Evolutionary conservation across 208 protist species (phyloP).

Genomic region (Wallacemonas sp.): DNA sequence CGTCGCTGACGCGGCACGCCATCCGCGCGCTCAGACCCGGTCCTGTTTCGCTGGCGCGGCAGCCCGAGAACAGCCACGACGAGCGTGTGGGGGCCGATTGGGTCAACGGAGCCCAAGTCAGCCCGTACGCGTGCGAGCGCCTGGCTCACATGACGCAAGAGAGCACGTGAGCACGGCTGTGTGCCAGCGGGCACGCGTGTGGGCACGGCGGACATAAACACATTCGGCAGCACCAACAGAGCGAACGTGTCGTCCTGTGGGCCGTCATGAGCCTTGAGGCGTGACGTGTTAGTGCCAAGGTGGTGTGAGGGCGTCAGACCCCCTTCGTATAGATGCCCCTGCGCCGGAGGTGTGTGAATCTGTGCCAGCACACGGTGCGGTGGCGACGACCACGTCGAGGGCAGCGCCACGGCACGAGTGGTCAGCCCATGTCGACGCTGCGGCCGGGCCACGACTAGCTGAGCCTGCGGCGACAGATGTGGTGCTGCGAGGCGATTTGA

Average conservation of each 20-base stretch:
- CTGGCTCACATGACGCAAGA: constrained; percentile 2
- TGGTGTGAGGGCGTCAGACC: background rate
- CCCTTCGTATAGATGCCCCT: background rate
- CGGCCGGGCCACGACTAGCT: no score
- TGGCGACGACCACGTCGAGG: background rate
- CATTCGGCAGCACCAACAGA: no score
- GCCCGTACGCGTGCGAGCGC: constrained; percentile 9
- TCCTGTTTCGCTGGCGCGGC: background rate
- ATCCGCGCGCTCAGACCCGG: no score
- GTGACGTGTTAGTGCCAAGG: background rate
- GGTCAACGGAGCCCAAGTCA: constrained; percentile 30
- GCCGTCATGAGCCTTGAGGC: no score
- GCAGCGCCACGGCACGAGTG: background rate
- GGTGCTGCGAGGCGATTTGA: no score
- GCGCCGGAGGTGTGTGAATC: background rate
- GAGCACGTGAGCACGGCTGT: background rate
- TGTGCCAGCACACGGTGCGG: background rate
- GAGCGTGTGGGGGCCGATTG: constrained; percentile 16
- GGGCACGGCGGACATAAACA: no score
- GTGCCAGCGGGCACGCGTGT: background rate
- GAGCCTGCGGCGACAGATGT: no score
- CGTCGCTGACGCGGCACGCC: background rate
- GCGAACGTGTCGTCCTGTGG: no score
- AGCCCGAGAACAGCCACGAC: constrained; percentile 21
- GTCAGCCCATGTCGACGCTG: background rate